Base-by-base conservation (phyloP, 2,329 filamentous ascomycete genomes). In the Cladosporium sp. region DNA sequence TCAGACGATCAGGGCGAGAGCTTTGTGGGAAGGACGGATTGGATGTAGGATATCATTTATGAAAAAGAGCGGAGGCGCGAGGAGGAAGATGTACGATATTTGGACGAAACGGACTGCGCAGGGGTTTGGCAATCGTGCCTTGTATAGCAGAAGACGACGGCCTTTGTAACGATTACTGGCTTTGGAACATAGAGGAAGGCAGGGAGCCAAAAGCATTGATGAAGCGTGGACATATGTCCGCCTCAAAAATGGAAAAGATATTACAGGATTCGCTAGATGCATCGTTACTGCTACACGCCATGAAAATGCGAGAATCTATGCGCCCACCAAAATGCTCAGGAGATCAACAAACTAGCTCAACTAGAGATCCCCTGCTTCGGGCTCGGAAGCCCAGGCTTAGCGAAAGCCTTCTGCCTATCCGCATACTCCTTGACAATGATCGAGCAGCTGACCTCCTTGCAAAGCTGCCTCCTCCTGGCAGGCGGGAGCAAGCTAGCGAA, bases 361-460 rank as follows among this genome's bases (percentile, higher is more conserved):
- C n/a, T 28, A 28, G 7, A 28, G 22, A 46, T 7, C 19, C 5
- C 11, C 38, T 48, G 43, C 18, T 50, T 50, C 32, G 31, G 48
- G 18, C 46, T 14, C 11, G 34, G 34, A 37, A 37, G 34, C 10
- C 40, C n/a, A 13, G 64, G 62, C 45, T 52, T 60, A 53, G 57
- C 60, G 52, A 75, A 70, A 16, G 61, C 68, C 68, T 74, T 75
- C 68, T 84, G 82, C 59, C 76, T 72, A 57, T 82, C 74, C 59
- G 76, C 80, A 66, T 82, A 98, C 61, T 98, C 89, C 69, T 84
- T 85, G 54, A 97, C 85, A 49, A 93, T 76, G 54, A 97, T 74
- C 5, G 87, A 81, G 71, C 93, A 98, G 57, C 77, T 81, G n/a
- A 90, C 80, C 66, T 98, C 92, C 59, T 87, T 78, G 70, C 93